Evolutionary conservation across 2,329 filamentous ascomycete genomes (phyloP), one percentile per base, ranked within the genome.

Genomic region (Trichoderma arundinaceum): DNA sequence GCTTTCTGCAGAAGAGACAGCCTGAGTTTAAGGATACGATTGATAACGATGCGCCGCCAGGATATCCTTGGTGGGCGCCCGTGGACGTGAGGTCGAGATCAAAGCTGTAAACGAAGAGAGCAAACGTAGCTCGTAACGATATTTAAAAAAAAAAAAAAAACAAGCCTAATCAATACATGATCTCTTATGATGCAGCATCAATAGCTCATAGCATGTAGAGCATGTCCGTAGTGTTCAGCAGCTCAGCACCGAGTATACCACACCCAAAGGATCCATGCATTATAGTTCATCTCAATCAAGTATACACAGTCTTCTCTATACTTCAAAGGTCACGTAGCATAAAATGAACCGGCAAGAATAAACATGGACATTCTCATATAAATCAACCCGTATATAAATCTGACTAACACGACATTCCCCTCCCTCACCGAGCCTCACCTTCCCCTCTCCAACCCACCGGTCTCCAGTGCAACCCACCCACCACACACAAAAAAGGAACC

Each of bases 11-110:
- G 77, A 92, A 92, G 80, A 80, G 90, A 57, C 80, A 82, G 65
- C 86, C 88, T 0, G 79, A 83, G 12, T 92, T 92, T 71, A 80
- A 77, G 41, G 89, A 82, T 1, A 86, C 81, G 7, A 82, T 90
- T 77, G 84, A 86, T 22, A 80, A 83, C 38, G 84, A 90, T 73
- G 81, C 82, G 8, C 87, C 89, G 1, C 75, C 76, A 0, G 81
- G 80, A 13, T 90, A 88, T 76, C 90, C 89, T 0, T 92, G 89
- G 90, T 92, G 89, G 88, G 77, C 83, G 54, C 82, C 84, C 12
- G 75, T 75, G 32, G 75, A 78, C 59, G 71, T 77, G 43, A 71
- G 71, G 56, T 67, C 72, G 13, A 76, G 70, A 59, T 65, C 70
- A 10, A 73, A 74, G 69, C 63, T 75, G 28, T 74, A 68, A 59